Evolutionary conservation across 2,329 filamentous ascomycete genomes (phyloP).

Genomic region (Lachnellula subtilissima): DNA sequence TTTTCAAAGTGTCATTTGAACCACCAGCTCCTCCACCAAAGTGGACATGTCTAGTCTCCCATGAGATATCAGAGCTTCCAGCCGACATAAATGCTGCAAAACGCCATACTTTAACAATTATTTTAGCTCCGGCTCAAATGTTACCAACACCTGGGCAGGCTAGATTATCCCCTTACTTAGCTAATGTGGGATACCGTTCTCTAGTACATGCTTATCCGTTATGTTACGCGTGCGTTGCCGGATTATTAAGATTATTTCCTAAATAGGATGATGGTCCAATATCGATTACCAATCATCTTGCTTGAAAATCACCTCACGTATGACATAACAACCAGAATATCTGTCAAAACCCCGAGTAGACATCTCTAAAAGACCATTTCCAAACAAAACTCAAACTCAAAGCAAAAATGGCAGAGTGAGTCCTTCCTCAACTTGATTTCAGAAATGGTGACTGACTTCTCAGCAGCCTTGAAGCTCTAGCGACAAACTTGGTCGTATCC

Average conservation of each 20-base stretch:
- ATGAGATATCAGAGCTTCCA: no score
- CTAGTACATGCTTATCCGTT: background rate
- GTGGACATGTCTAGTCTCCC: no score
- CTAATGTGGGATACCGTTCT: background rate
- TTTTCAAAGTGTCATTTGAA: no score
- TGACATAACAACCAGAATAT: background rate
- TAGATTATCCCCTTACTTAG: background rate
- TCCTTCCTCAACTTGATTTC: background rate
- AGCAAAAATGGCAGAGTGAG: background rate
- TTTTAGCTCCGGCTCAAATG: background rate
- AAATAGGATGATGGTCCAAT: background rate
- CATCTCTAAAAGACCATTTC: background rate
- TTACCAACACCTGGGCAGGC: background rate
- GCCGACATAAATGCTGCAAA: no score
- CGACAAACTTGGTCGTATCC: conserved; percentile 7
- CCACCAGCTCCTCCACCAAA: no score
- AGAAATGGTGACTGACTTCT: background rate
- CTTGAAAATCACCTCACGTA: background rate
- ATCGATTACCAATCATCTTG: background rate
- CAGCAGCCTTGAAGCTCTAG: conserved; percentile 5
- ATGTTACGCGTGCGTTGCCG: background rate
- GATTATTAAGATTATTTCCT: background rate
- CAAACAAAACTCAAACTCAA: background rate
- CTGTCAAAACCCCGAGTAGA: background rate
- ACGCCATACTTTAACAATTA: no score